These are phyloP conservation scores for Rhodotorula sp. DNA, from an alignment of 1,284 basidiomycete genomes.

Conservation along the genomic window DNA sequence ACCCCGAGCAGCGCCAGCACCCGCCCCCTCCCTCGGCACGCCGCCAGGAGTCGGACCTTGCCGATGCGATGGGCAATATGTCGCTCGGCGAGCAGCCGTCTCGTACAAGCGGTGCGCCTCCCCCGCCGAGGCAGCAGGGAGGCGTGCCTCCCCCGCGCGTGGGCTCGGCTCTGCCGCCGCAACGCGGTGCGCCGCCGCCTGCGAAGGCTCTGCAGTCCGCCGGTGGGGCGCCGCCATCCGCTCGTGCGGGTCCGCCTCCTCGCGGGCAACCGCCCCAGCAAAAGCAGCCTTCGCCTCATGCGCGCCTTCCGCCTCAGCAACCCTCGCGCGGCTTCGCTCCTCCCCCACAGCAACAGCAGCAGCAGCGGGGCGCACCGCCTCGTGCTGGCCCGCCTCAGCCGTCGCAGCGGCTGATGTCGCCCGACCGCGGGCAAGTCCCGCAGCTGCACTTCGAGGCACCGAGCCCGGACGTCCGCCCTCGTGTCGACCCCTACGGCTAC, in stretches of 20 bases:
- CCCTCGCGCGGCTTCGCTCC: not conserved
- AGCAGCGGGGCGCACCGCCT: not conserved
- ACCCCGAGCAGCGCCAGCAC: not conserved
- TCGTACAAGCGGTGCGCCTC: not conserved
- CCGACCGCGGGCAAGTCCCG: conserved; percentile 8
- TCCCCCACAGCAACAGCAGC: not conserved
- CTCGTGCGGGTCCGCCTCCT: not conserved
- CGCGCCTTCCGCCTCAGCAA: not conserved
- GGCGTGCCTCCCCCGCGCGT: not conserved
- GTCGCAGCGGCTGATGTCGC: not conserved
- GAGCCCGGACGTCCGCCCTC: not conserved
- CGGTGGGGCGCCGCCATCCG: not conserved
- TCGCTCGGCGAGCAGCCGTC: not conserved
- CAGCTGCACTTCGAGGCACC: conserved; percentile 30
- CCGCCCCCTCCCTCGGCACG: not conserved
- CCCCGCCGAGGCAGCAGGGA: conserved; percentile 1
- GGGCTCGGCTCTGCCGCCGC: not conserved
- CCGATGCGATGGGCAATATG: conserved; percentile 5
- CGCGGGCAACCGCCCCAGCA: not conserved
- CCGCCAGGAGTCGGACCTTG: not conserved
- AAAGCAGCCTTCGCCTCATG: not conserved
- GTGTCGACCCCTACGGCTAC: not conserved
- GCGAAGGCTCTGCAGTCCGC: not conserved
- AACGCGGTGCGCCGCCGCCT: not conserved
- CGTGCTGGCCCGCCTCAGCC: not conserved